phyloP scores from a whole-genome alignment of 2,329 filamentous ascomycete species.

The Sclerotinia sclerotiorum region DNA sequence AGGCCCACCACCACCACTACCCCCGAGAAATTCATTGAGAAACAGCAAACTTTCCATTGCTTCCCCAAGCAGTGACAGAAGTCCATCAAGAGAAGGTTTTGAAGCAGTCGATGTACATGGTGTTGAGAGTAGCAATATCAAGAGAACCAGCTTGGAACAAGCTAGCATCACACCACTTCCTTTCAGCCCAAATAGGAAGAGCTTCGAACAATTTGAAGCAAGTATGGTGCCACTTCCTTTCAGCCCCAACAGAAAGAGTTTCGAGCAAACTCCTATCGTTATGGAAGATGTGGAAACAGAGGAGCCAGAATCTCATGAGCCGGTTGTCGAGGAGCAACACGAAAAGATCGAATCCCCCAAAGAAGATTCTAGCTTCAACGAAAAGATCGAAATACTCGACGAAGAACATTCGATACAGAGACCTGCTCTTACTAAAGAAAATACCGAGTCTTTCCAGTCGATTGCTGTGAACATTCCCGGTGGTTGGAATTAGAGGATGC shows the following conservation, averaged over 20 bases:
- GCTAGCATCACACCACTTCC: not conserved
- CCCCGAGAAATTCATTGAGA: constrained; percentile 68
- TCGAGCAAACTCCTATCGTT: constrained; percentile 16
- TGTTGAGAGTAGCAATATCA: constrained; percentile 22
- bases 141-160: constrained; percentile 16
- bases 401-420: not conserved
- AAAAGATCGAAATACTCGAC: constrained; percentile 4
- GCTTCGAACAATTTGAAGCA: constrained; percentile 8
- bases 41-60: constrained; percentile 34
- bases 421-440: not conserved
- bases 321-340: constrained; percentile 11
- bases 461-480: constrained; percentile 3
- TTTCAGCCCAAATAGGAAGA: constrained; percentile 3
- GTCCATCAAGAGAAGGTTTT: constrained; percentile 37
- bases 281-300: constrained; percentile 22
- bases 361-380: not conserved
- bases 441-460: constrained; percentile 1
- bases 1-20: constrained; percentile 68
- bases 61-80: constrained; percentile 34
- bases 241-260: constrained; percentile 8
- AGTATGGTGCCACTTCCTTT: constrained; percentile 17
- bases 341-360: not conserved
- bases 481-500: constrained; percentile 6
- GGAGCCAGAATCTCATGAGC: constrained; percentile 14
- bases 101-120: constrained; percentile 39